phyloP scores from a whole-genome alignment of 306 rosid genomes.

The Malus sieversii region DNA sequence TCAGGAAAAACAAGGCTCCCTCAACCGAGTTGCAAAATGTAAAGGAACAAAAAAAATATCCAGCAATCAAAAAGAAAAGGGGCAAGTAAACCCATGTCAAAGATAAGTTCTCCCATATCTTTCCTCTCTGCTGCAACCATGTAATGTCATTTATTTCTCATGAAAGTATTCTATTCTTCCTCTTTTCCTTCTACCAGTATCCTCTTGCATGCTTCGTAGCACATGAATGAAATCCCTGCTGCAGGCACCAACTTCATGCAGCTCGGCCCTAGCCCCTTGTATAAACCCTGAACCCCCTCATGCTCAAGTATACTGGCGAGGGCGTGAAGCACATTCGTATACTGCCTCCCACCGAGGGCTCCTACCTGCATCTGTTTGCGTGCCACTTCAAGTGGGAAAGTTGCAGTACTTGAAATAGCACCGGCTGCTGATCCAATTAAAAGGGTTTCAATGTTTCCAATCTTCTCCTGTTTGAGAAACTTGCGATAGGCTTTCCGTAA shows the following conservation, averaged over 20 bases:
- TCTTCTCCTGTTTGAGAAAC: slow-evolving; percentile 61
- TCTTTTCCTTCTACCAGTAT: slow-evolving; percentile 54
- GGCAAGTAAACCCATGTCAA: not conserved
- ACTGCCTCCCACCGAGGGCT: slow-evolving; percentile 76
- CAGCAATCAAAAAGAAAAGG: slow-evolving; percentile 13
- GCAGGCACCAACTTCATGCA: slow-evolving; percentile 96
- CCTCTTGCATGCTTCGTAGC: slow-evolving; percentile 95
- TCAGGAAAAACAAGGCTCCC: slow-evolving; percentile 24
- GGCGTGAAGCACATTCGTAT: slow-evolving; percentile 71
- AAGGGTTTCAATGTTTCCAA: slow-evolving; percentile 91
- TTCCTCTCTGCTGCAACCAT: slow-evolving; percentile 2
- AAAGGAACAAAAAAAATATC: slow-evolving; percentile 5
- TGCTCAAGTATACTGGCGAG: slow-evolving; percentile 73
- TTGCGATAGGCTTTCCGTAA: slow-evolving; percentile 71
- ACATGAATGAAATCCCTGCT: slow-evolving; percentile 95
- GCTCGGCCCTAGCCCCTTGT: slow-evolving; percentile 87
- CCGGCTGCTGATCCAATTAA: slow-evolving; percentile 92
- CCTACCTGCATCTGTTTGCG: slow-evolving; percentile 99
- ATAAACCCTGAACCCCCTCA: slow-evolving; percentile 75
- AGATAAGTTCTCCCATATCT: slow-evolving; percentile 2
- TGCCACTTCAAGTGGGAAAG: slow-evolving; percentile 96
- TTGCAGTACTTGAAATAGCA: slow-evolving; percentile 82
- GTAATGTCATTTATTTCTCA: not conserved
- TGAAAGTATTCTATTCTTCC: slow-evolving; percentile 32
- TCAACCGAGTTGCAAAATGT: slow-evolving; percentile 10